Conservation (phyloP, 805 yeast species). For the Wickerhamomyces silvicola region DNA sequence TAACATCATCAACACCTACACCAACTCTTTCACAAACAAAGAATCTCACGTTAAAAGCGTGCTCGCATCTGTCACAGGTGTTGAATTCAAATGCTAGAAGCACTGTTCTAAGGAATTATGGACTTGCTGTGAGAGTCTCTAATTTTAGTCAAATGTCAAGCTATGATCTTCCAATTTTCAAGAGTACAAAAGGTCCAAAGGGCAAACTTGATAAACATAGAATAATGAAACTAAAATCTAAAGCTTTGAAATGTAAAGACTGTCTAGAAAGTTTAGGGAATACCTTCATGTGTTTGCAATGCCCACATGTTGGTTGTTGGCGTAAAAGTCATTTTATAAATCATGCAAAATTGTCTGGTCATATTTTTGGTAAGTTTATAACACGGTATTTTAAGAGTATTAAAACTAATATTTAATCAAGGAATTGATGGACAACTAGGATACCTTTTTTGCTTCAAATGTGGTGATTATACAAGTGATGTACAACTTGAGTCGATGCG, state of each 20-base stretch:
- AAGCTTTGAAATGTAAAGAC: conserved; percentile 43
- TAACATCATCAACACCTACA: no score
- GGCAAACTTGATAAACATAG: conserved; percentile 27
- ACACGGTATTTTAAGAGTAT: neutral
- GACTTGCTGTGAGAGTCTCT: conserved; percentile 19
- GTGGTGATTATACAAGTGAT: conserved; percentile 67
- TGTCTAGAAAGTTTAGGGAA: conserved; percentile 34
- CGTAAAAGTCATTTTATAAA: conserved; percentile 37
- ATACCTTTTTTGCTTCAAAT: conserved; percentile 69
- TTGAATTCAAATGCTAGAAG: conserved; percentile 20
- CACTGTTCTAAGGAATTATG: conserved; percentile 22
- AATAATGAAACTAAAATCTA: conserved; percentile 35
- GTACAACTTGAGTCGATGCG: conserved; percentile 50
- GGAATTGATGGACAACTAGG: conserved; percentile 61
- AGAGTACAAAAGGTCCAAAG: conserved; percentile 7
- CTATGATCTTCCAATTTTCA: conserved; percentile 6
- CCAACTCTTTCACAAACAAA: conserved; percentile 3
- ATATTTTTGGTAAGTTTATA: conserved; percentile 40
- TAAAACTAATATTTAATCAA: conserved; percentile 2
- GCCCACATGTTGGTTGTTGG: conserved; percentile 72
- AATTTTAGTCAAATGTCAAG: conserved; percentile 7
- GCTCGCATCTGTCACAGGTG: conserved; percentile 23
- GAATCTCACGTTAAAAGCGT: conserved; percentile 11
- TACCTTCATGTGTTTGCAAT: conserved; percentile 65
- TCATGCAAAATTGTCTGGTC: conserved; percentile 44